Evolutionary conservation across 192 early-diverging fungal genomes (phyloP), one percentile per base, ranked within the genome.

Genomic region (Globomyces pollinis-pini): DNA sequence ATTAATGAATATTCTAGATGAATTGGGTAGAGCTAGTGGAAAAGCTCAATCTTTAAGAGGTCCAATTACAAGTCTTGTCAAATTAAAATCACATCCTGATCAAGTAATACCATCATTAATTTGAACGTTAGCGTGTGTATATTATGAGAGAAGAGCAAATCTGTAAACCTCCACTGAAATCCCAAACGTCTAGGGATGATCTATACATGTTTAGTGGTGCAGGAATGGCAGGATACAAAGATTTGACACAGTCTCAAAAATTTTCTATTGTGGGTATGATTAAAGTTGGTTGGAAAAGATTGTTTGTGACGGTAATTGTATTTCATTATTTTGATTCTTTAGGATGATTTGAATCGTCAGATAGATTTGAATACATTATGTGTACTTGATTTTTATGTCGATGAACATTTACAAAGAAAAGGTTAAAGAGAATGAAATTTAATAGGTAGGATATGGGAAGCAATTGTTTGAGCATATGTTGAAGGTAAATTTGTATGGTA

Each of bases 351-450:
- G 26, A 65, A 65, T 1, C 13, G 70, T 20, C 70, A 67, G 11
- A 23, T 59, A 20, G 69, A 75, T 36, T 65, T 72, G 9, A 64
- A 44, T 9, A 72, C 73, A 31, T 60, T 78, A 1, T 78, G 76
- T 38, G 74, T 79, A 16, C 39, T 79, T 30, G 77, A 79, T 52
- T 76, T 79, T 57, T 79, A 76, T 45, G 58, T 79, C 3, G 64
- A 68, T 26, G 77, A 73, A 29, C 20, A 45, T 0, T 28, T 32
- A 13, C 77, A 79, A 51, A 16, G 77, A 34, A 15, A 35, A 69
- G 76, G 73, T n/a, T n/a, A n/a, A n/a, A n/a, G n/a, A n/a, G n/a
- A n/a, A n/a, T n/a, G n/a, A n/a, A n/a, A n/a, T n/a, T n/a, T n/a
- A n/a, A n/a, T n/a, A n/a, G n/a, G n/a, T n/a, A n/a, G n/a, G n/a